These are phyloP conservation scores for Raddia distichophylla DNA, from an alignment of 176 grass and related monocot species.

Conservation along the genomic window DNA sequence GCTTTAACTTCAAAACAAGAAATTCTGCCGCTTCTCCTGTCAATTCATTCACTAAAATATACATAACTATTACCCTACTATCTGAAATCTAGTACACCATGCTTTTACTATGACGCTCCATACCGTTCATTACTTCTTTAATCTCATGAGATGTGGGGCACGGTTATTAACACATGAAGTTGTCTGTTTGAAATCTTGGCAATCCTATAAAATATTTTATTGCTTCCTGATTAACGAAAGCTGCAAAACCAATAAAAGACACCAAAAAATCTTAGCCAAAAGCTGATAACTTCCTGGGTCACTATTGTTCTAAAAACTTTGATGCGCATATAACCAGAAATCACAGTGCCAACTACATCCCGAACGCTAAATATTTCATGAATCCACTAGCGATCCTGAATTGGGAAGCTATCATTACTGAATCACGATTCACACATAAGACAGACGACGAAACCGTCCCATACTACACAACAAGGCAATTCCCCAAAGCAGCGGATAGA, in stretches of 20 bases:
- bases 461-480: not conserved
- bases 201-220: not conserved
- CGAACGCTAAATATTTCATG: not conserved
- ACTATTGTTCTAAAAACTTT: not conserved
- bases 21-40: not conserved
- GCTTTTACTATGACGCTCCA: conserved; percentile 1
- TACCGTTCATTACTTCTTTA: too few species aligned
- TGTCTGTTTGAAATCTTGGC: not conserved
- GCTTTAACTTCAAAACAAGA: not conserved
- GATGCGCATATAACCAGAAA: not conserved
- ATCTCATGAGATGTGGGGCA: too few species aligned
- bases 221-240: not conserved
- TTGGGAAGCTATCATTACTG: not conserved
- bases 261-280: not conserved
- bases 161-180: not conserved
- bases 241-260: not conserved
- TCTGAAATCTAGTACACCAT: not conserved
- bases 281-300: not conserved
- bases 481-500: not conserved
- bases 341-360: not conserved
- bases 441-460: not conserved
- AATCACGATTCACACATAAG: not conserved
- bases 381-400: not conserved
- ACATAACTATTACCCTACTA: not conserved
- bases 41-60: not conserved